Evolutionary conservation across 176 grass and related monocot species (phyloP).

Genomic region (Melocanna baccifera): DNA sequence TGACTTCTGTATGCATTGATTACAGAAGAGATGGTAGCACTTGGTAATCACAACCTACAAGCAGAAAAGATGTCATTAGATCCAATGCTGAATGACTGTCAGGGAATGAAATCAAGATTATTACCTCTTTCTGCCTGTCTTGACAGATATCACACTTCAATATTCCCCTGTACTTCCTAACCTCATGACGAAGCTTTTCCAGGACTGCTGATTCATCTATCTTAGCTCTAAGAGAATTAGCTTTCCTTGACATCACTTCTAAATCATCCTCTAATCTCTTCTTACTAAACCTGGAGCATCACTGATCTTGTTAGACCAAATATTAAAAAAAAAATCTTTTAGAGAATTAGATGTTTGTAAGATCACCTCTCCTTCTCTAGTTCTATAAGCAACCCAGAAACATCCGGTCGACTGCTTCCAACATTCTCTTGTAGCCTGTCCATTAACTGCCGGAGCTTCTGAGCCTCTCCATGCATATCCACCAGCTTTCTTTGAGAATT

Average conservation of each 20-base stretch:
- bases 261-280: constrained; percentile 75
- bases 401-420: constrained; percentile 48
- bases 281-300: constrained; percentile 66
- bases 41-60: constrained; percentile 83
- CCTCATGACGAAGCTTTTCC: constrained; percentile 73
- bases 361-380: constrained; percentile 86
- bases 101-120: background rate
- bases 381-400: constrained; percentile 63
- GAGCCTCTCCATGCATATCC: constrained; percentile 49
- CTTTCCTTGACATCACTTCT: constrained; percentile 71
- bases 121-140: constrained; percentile 85
- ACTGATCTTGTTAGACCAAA: background rate
- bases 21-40: constrained; percentile 93
- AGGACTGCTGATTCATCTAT: constrained; percentile 52
- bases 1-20: constrained; percentile 68
- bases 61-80: background rate
- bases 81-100: background rate
- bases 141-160: constrained; percentile 80
- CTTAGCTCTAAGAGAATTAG: constrained; percentile 58
- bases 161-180: constrained; percentile 74
- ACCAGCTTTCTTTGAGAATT: constrained; percentile 59
- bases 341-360: background rate
- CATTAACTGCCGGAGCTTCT: constrained; percentile 46
- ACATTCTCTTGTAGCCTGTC: constrained; percentile 46
- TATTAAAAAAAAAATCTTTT: background rate